These are phyloP conservation scores for Zygosaccharomyces pseudorouxii DNA, from an alignment of 805 yeast genomes.

Conservation along the genomic window DNA sequence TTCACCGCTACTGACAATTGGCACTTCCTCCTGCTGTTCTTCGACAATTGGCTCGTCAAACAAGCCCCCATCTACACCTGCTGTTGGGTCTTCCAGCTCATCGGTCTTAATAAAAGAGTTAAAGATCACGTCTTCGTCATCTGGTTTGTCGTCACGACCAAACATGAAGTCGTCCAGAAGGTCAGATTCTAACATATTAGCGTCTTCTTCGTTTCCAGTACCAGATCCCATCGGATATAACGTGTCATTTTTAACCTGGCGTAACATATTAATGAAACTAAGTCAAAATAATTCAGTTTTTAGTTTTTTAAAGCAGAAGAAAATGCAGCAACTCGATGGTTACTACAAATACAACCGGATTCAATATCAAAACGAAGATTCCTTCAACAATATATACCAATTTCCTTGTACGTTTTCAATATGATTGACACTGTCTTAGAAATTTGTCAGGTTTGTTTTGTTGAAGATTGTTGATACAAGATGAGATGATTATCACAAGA, in stretches of 20 bases:
- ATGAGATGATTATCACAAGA: background rate
- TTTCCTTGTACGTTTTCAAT: background rate
- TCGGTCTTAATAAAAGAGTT: slow-evolving; percentile 26
- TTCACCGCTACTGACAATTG: background rate
- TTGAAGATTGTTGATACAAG: background rate
- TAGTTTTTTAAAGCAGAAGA: background rate
- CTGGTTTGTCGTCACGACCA: slow-evolving; percentile 9
- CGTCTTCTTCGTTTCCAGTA: slow-evolving; percentile 7
- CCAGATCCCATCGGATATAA: slow-evolving; percentile 4
- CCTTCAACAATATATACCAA: background rate
- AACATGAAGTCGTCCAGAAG: slow-evolving; percentile 29
- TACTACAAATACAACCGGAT: background rate
- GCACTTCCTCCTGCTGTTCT: slow-evolving; percentile 2
- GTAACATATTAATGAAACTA: slow-evolving; percentile 5
- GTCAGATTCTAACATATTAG: slow-evolving; percentile 23
- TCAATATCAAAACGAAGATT: background rate
- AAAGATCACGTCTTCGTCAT: slow-evolving; percentile 25
- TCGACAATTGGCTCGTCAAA: slow-evolving; percentile 3
- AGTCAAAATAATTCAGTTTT: background rate
- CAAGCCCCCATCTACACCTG: slow-evolving; percentile 3
- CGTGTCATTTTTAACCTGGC: slow-evolving; percentile 9
- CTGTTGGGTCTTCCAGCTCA: slow-evolving; percentile 13
- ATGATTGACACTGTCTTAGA: background rate
- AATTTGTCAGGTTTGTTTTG: background rate
- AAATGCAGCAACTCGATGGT: background rate